These are phyloP conservation scores for Pseudogymnoascus verrucosus DNA, from an alignment of 2,329 filamentous ascomycete genomes.

Conservation along the genomic window DNA sequence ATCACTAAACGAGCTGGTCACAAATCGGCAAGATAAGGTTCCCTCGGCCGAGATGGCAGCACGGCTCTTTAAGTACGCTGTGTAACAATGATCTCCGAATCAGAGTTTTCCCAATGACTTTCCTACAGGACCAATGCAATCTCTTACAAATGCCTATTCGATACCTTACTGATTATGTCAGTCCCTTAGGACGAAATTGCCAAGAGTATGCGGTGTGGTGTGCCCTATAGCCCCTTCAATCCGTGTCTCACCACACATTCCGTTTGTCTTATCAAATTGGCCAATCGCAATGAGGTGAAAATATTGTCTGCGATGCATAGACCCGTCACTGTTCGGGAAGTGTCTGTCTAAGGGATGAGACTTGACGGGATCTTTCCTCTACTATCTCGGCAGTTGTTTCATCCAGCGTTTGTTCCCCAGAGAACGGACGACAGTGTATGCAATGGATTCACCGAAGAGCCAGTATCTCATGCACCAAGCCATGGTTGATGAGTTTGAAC, in stretches of 20 bases:
- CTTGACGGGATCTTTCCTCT: not conserved
- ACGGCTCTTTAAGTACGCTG: not conserved
- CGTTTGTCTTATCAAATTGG: not conserved
- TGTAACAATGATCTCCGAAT: constrained; percentile 3
- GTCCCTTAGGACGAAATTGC: not conserved
- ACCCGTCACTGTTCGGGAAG: not conserved
- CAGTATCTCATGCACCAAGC: constrained; percentile 8
- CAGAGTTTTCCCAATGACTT: not conserved
- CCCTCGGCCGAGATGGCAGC: not conserved
- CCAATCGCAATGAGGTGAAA: not conserved
- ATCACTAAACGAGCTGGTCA: not conserved
- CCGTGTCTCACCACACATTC: not conserved
- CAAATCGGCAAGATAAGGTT: not conserved
- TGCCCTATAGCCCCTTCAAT: not conserved
- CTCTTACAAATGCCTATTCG: not conserved
- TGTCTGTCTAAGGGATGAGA: not conserved
- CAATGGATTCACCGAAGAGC: constrained; percentile 12
- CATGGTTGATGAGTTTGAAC: constrained; percentile 12
- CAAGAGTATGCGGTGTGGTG: constrained; percentile 6
- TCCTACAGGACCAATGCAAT: not conserved
- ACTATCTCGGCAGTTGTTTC: not conserved
- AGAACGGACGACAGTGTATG: not conserved
- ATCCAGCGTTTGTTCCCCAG: not conserved
- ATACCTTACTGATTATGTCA: constrained; percentile 1
- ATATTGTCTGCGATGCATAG: not conserved